Evolutionary conservation across 352 stramenopile genomes (phyloP).

Genomic region (Pythium insidiosum): DNA sequence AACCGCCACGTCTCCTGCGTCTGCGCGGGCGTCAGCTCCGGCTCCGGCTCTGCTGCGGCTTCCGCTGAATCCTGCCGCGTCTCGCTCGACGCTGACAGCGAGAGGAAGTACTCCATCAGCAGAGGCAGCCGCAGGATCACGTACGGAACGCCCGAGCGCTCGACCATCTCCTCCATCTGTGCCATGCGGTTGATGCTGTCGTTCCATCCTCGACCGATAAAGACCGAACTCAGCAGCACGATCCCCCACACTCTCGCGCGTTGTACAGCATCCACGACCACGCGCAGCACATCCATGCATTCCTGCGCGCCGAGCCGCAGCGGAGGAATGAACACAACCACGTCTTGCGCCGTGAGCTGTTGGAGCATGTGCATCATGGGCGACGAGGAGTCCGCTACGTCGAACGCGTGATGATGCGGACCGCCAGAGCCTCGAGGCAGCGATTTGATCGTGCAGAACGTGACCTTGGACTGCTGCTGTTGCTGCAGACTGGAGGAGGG

Average conservation of each 20-base stretch:
- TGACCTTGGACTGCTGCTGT: slow-evolving; percentile 64
- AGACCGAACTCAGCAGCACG: slow-evolving; percentile 63
- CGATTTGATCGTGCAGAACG: slow-evolving; percentile 62
- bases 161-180: slow-evolving; percentile 55
- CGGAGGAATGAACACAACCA: slow-evolving; percentile 64
- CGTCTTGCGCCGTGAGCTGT: slow-evolving; percentile 52
- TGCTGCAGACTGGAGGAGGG: too few species aligned
- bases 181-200: slow-evolving; percentile 44
- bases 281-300: slow-evolving; percentile 49
- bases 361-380: slow-evolving; percentile 46
- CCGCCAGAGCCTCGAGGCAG: too few species aligned
- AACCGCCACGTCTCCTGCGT: slow-evolving; percentile 4
- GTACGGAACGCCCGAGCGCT: slow-evolving; percentile 45
- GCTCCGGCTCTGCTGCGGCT: too few species aligned
- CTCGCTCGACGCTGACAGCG: slow-evolving; percentile 12
- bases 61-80: not conserved
- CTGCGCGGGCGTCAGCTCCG: too few species aligned
- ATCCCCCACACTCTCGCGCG: slow-evolving; percentile 62
- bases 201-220: slow-evolving; percentile 22
- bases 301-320: slow-evolving; percentile 34
- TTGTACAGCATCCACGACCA: slow-evolving; percentile 36
- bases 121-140: slow-evolving; percentile 57
- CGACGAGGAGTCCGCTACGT: too few species aligned
- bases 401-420: too few species aligned
- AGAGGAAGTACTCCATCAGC: slow-evolving; percentile 78